Base-by-base conservation (phyloP, 495 filamentous ascomycete species). In the Echria macrotheca region DNA sequence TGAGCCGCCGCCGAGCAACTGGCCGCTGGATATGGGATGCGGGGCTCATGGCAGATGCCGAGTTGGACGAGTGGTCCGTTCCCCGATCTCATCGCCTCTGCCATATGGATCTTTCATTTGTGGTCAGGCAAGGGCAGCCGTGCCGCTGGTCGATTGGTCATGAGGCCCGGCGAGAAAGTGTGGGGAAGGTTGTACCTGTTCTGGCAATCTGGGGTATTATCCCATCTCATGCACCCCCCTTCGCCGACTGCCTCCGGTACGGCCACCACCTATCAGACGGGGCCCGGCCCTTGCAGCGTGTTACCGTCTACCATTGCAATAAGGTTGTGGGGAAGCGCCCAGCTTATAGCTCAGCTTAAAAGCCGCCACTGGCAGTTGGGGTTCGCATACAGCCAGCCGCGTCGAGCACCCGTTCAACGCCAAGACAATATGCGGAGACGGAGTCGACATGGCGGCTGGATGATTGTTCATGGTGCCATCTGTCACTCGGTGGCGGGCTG, bases 41-140 rank as follows among this genome's bases (percentile, higher is more conserved):
- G 65, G 67, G 69, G 67, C 55, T 64, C 44, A 39, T 53, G 57
- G 61, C 60, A 55, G 61, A 52, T 64, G 66, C 59, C 61, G 64
- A 57, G 54, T 54, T 51, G 59, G 56, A 40, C 50, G 54, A 55
- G 44, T 57, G 58, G 57, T 44, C 61, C 50, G 61, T 43, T 46
- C 45, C 53, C 47, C 59, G 61, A 56, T 66, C 44, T 57, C 57
- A 66, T 57, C 60, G 53, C 52, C 42, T 57, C 43, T 55, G 47
- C 63, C 62, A 63, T 64, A 66, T 60, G 53, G 57, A 59, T 50
- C 55, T 54, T 44, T 63, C 60, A 64, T 67, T 68, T 72, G 47
- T 47, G 51, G 53, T 62, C 60, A 59, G 62, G 55, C 47, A 42
- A 58, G 45, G 52, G 31, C 54, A 42, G 37, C 48, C 54, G 53